These are phyloP conservation scores for Aspergillus heteromorphus DNA, from an alignment of 495 filamentous ascomycete species.

Conservation along the genomic window DNA sequence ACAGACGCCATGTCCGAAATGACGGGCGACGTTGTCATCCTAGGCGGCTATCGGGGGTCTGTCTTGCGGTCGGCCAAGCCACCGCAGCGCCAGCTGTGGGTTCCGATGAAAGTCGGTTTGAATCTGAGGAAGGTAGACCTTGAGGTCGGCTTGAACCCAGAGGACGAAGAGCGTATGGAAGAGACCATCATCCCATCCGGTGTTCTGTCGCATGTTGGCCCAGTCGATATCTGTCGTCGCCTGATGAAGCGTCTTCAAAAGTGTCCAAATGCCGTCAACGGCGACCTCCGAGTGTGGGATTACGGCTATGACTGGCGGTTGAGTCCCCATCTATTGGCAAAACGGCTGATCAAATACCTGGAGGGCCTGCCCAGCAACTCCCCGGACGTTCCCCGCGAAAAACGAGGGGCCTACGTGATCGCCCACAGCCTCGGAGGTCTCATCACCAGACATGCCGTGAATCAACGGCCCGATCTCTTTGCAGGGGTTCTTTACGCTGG, in stretches of 20 bases:
- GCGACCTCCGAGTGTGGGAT: slow-evolving; percentile 73
- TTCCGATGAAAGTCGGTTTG: slow-evolving; percentile 88
- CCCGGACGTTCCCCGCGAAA: slow-evolving; percentile 35
- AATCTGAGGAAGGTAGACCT: slow-evolving; percentile 90
- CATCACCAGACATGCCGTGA: slow-evolving; percentile 85
- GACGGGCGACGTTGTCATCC: slow-evolving; percentile 78
- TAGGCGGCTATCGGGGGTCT: slow-evolving; percentile 90
- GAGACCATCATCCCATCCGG: slow-evolving; percentile 75
- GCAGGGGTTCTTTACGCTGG: slow-evolving; percentile 84
- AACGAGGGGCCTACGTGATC: slow-evolving; percentile 72
- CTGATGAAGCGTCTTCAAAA: slow-evolving; percentile 73
- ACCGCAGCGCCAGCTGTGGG: slow-evolving; percentile 80
- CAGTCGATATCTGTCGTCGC: slow-evolving; percentile 80
- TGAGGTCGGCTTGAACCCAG: slow-evolving; percentile 75
- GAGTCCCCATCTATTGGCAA: slow-evolving; percentile 71
- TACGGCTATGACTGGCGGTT: slow-evolving; percentile 97
- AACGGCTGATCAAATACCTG: slow-evolving; percentile 63
- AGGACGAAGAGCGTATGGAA: slow-evolving; percentile 83
- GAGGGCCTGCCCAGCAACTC: slow-evolving; percentile 71
- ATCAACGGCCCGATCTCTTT: slow-evolving; percentile 81
- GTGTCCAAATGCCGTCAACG: slow-evolving; percentile 63
- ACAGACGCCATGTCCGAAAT: slow-evolving; percentile 63
- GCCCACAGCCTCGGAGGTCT: slow-evolving; percentile 88
- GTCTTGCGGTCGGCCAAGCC: slow-evolving; percentile 79
- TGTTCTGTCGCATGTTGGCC: slow-evolving; percentile 85